Evolutionary conservation across 2,329 filamentous ascomycete species (phyloP), one percentile per base, ranked within the genome.

Genomic region (Fusarium zealandicum): DNA sequence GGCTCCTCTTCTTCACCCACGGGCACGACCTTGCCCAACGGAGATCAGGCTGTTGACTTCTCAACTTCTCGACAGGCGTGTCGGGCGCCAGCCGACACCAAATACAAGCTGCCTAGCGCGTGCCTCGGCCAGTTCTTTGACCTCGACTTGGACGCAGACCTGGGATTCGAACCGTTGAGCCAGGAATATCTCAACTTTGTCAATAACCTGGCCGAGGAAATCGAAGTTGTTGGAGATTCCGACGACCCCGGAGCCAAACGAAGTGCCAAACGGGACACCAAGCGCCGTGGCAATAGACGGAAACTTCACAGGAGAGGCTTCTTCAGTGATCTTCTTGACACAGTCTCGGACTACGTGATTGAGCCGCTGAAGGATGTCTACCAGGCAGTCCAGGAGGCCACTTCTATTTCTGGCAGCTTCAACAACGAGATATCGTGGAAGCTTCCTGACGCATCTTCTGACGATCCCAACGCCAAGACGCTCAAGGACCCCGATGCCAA

Each of bases 81-180:
- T 16, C 27, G 31, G 12, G 25, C 39, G 5, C 39, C 67, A 6
- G 40, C 38, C 6, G 67, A 69, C 36, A 53, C 49, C 16, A 58
- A 61, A 45, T 64, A 67, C 12, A 58, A 63, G 20, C 56, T 69
- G 3, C 62, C 65, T 1, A 67, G 61, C 2, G 70, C 71, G 13
- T 67, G 67, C 49, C 41, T 63, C 13, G 68, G 66, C 11, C 47
- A 53, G 7, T 53, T 59, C 22, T 72, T 72, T 37, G 70, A 72
- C 49, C 36, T 57, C n/a, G 57, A 64, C 16, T 67, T 72, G 6
- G 70, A 72, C 39, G 46, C 57, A 11, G 37, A 44, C 5, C 62
- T 68, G 11, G 70, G 69, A 9, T 66, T 52, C n/a, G 50, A 60
- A 12, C 37, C 32, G 10, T 25, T 62, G 17, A 64, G 47, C 36